Percentiles rank a stretch among this genome's conserved stretches.
phyloP scores from a whole-genome alignment of 352 stramenopile species.

The Globisporangium heterothallicum region DNA sequence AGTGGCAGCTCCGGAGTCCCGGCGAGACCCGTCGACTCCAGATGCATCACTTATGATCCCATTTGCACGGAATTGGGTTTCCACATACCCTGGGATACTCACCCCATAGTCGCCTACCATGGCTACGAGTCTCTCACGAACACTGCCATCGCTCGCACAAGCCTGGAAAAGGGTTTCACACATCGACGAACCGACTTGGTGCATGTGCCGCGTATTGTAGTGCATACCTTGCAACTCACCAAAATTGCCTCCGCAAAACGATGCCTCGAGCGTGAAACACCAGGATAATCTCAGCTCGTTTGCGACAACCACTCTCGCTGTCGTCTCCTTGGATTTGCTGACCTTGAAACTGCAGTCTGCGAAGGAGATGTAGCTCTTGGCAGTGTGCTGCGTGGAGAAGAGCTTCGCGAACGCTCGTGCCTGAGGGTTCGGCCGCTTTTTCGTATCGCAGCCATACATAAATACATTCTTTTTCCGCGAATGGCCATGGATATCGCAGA shows the following conservation, averaged over 20 bases:
- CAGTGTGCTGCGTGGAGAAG: slow-evolving; percentile 57
- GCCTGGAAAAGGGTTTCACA: slow-evolving; percentile 47
- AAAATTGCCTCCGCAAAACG: slow-evolving; percentile 81
- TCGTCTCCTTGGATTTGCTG: slow-evolving; percentile 72
- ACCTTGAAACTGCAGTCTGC: slow-evolving; percentile 79
- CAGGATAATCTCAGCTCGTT: slow-evolving; percentile 73
- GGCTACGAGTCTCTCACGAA: slow-evolving; percentile 25
- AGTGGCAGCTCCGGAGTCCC: slow-evolving; percentile 1
- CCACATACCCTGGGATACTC: slow-evolving; percentile 26
- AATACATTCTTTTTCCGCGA: slow-evolving; percentile 93
- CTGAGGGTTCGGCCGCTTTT: slow-evolving; percentile 69
- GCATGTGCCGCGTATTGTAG: slow-evolving; percentile 60
- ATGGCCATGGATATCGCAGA: slow-evolving; percentile 90
- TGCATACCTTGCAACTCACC: slow-evolving; percentile 53
- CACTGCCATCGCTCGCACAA: slow-evolving; percentile 25
- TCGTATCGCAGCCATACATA: slow-evolving; percentile 93
- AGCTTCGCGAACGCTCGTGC: slow-evolving; percentile 70
- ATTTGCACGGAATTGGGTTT: slow-evolving; percentile 32
- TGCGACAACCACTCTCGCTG: slow-evolving; percentile 73
- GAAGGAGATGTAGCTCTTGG: slow-evolving; percentile 61
- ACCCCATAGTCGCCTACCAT: slow-evolving; percentile 31
- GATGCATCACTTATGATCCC: slow-evolving; percentile 15
- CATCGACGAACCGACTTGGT: slow-evolving; percentile 36
- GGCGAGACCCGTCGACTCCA: neutral
- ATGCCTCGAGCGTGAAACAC: slow-evolving; percentile 85